These are phyloP conservation scores for Platismatia glauca DNA, from an alignment of 495 filamentous ascomycete genomes.

Conservation along the genomic window DNA sequence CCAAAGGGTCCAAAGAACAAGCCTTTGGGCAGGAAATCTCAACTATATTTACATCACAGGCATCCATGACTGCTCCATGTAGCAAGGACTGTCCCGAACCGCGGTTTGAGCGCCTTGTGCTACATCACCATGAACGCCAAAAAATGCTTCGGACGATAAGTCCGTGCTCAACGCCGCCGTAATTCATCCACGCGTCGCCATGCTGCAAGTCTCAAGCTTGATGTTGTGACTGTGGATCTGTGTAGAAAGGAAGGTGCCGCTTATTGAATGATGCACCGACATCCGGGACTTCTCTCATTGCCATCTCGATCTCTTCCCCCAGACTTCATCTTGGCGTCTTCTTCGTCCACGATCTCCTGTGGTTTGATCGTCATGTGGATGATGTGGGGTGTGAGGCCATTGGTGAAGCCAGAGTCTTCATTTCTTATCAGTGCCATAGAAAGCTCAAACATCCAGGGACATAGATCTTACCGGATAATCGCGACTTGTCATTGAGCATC, in stretches of 20 bases:
- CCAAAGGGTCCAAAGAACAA: not conserved
- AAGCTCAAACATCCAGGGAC: too few species aligned
- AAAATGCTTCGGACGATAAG: not conserved
- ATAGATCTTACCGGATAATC: slow-evolving; percentile 53
- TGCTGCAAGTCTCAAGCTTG: not conserved
- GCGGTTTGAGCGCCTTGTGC: not conserved
- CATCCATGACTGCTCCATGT: not conserved
- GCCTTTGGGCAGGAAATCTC: not conserved
- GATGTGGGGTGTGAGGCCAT: slow-evolving; percentile 60
- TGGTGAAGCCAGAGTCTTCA: slow-evolving; percentile 70
- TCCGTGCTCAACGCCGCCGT: slow-evolving; percentile 4
- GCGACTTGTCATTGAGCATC: slow-evolving; percentile 75
- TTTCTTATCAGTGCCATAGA: not conserved
- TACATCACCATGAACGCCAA: not conserved
- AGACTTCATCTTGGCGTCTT: slow-evolving; percentile 72
- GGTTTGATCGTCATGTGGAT: slow-evolving; percentile 92
- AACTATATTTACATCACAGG: not conserved
- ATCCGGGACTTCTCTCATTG: slow-evolving; percentile 56
- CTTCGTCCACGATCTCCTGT: slow-evolving; percentile 81
- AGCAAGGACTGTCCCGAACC: not conserved
- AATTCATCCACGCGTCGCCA: not conserved
- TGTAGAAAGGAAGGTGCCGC: not conserved
- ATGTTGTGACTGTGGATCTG: not conserved
- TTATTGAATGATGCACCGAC: slow-evolving; percentile 61
- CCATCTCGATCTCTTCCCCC: slow-evolving; percentile 49